Evolutionary conservation across 1,284 basidiomycete species (phyloP), one percentile per base, ranked within the genome.

Genomic region (Ganoderma multipileum): DNA sequence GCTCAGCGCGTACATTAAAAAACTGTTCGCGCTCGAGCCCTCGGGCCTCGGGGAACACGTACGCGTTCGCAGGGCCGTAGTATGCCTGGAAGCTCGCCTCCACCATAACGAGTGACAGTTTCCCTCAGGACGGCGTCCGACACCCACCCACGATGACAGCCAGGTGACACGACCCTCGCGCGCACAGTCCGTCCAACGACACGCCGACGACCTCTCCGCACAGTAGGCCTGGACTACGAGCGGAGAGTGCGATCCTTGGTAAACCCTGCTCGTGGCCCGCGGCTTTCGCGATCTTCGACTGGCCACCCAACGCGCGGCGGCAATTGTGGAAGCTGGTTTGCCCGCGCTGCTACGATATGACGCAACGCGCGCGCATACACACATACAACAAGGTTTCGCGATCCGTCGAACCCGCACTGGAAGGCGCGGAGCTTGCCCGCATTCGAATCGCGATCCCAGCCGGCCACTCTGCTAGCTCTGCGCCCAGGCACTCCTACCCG

Each of bases 121-220:
- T 58, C 55, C 20, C 55, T 58, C 55, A 58, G 38, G 33, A 58
- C 33, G 55, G 33, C 33, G 55, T 55, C 55, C 30, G 9, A 18
- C 55, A 20, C 33, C 33, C 55, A 30, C 55, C 33, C 55, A 38
- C 20, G 33, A 7, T 58, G 55, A 58, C 55, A 58, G 33, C 16
- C 30, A 38, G 33, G 30, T 58, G 55, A 38, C 55, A 58, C 30
- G 55, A 18, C 55, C 55, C 30, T 23, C 55, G 55, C 55, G 55
- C 55, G 30, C 52, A 33, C 30, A 55, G 52, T 30, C 30, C 44
- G 44, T 47, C 44, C 42, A 9, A n/a, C n/a, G 44, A 47, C 28
- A 50, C 47, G 23, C 47, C 52, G 52, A 55, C 52, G 52, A 18
- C 52, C 52, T 55, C 30, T 55, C 28, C 47, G 47, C 23, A 33